Conservation (phyloP, 495 filamentous ascomycete species). For the Penicillium egyptiacum region DNA sequence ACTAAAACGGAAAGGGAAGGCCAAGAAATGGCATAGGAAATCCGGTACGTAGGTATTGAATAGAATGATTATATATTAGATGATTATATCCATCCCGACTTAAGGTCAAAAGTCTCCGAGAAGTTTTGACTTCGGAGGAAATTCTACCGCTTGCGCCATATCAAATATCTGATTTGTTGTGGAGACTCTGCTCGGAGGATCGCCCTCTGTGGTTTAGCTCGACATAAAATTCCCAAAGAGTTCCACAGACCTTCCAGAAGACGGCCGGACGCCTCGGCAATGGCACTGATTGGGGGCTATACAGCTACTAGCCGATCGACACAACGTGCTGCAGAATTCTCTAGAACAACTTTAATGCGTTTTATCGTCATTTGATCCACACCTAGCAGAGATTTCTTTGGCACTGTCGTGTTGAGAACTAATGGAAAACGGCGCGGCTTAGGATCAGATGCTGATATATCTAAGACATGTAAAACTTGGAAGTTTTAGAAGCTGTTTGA, state of each 20-base stretch:
- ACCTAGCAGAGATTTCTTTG: conserved; percentile 1
- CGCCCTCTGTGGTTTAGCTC: conserved; percentile 1
- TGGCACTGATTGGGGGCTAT: not conserved
- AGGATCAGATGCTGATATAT: conserved; percentile 5
- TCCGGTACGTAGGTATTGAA: too few species aligned
- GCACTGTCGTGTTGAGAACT: not conserved
- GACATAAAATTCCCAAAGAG: not conserved
- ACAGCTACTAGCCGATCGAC: not conserved
- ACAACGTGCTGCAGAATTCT: conserved; percentile 11
- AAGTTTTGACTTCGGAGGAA: conserved; percentile 2
- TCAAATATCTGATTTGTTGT: not conserved
- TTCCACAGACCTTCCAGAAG: not conserved
- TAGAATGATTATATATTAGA: not conserved
- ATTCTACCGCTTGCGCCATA: not conserved
- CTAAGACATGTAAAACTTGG: not conserved
- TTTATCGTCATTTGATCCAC: conserved; percentile 1
- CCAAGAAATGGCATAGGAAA: too few species aligned
- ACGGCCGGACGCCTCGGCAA: not conserved
- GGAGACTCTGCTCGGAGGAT: not conserved
- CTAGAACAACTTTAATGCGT: conserved; percentile 17
- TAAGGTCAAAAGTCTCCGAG: conserved; percentile 7
- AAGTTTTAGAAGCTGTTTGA: not conserved
- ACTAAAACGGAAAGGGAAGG: conserved; percentile 6
- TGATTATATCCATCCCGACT: not conserved
- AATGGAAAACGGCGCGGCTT: conserved; percentile 3